Evolutionary conservation across 148 eudicot species (phyloP).

Genomic region (Polygonum aviculare): DNA sequence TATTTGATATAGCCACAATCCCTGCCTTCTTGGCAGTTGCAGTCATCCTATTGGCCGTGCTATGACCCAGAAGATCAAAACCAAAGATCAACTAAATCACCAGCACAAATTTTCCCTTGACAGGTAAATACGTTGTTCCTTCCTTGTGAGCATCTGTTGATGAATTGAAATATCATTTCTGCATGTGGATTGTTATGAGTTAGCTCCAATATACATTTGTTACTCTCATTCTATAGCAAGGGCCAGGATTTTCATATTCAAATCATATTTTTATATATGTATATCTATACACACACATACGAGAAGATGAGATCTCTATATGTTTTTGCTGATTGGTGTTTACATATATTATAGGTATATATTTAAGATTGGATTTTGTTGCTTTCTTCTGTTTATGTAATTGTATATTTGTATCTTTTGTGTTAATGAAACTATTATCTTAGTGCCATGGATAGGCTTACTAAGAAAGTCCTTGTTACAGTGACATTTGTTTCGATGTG

Average conservation of each 20-base stretch:
- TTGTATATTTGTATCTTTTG: neutral
- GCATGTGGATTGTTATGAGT: neutral
- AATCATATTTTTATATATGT: neutral
- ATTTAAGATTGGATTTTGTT: neutral
- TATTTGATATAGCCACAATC: conserved; percentile 70
- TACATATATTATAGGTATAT: neutral
- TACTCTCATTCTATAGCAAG: neutral
- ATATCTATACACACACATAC: too few relatives aligned
- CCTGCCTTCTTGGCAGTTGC: conserved; percentile 77
- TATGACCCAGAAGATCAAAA: conserved; percentile 76
- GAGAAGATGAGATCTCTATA: neutral
- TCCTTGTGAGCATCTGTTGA: neutral
- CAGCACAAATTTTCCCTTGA: neutral
- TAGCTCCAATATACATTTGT: neutral
- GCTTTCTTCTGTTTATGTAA: neutral
- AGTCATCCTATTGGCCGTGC: conserved; percentile 58
- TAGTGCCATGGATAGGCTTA: neutral
- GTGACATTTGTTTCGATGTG: neutral
- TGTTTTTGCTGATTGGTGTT: neutral
- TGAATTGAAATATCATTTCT: neutral
- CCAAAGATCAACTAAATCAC: conserved; percentile 74
- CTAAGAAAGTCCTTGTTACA: neutral
- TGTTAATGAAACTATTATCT: neutral
- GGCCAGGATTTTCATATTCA: neutral
- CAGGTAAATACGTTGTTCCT: neutral